Percentiles rank a stretch among this genome's conserved stretches.
Conservation (phyloP, 495 filamentous ascomycete genomes). For the Aspergillus conjunctus region DNA sequence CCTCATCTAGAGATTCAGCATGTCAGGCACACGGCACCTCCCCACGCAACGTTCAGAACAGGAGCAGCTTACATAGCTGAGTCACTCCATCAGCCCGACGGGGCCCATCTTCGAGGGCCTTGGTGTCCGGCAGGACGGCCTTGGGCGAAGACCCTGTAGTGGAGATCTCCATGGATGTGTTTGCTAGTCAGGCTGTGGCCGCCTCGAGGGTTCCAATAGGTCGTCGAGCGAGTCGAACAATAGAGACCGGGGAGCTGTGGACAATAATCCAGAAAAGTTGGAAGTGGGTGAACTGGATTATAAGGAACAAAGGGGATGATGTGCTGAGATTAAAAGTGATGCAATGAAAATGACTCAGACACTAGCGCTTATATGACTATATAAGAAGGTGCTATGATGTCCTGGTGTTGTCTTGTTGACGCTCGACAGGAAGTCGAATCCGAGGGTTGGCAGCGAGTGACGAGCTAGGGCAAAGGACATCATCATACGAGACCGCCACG, state of each 20-base stretch:
- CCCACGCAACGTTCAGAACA: not conserved
- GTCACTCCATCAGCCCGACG: slow-evolving; percentile 40
- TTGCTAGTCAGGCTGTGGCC: not conserved
- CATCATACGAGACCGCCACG: too few species aligned
- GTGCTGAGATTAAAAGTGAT: slow-evolving; percentile 43
- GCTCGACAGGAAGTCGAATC: not conserved
- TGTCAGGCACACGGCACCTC: not conserved
- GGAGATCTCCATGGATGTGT: slow-evolving; percentile 15
- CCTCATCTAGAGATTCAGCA: slow-evolving; percentile 34
- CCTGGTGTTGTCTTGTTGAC: not conserved
- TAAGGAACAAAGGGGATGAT: slow-evolving; percentile 26
- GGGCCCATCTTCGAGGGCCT: slow-evolving; percentile 31
- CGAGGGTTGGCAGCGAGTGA: not conserved
- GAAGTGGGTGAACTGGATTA: too few species aligned
- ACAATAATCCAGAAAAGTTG: too few species aligned
- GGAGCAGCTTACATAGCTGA: slow-evolving; percentile 36
- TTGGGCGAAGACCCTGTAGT: slow-evolving; percentile 23
- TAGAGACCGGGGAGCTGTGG: too few species aligned
- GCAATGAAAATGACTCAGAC: slow-evolving; percentile 30
- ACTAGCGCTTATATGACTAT: not conserved
- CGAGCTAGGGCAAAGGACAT: too few species aligned
- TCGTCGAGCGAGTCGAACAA: too few species aligned
- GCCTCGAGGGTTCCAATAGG: too few species aligned
- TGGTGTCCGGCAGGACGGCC: slow-evolving; percentile 25
- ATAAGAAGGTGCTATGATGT: not conserved